Evolutionary conservation across 2,329 filamentous ascomycete species (phyloP).

Genomic region (Lachnellula cervina): DNA sequence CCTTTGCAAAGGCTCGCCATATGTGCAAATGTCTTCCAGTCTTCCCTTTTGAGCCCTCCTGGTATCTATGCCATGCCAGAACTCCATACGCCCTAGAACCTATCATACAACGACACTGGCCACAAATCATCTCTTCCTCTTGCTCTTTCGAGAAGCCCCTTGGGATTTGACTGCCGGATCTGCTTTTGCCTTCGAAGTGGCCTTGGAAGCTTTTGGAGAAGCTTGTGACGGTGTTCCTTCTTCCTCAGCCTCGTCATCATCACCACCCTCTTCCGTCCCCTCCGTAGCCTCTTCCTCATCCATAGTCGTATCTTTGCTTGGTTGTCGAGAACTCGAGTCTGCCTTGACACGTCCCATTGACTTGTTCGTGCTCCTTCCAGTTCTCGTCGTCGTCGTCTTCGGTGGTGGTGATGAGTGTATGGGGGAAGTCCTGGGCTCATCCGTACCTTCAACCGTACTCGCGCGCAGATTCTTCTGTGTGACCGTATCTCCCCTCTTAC

Average conservation of each 20-base stretch:
- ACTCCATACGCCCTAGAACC: slow-evolving; percentile 1
- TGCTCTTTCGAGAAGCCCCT: slow-evolving; percentile 25
- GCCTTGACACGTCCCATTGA: slow-evolving; percentile 39
- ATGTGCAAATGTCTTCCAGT: background rate
- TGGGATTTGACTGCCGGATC: slow-evolving; percentile 16
- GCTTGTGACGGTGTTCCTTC: slow-evolving; percentile 23
- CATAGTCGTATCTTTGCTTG: slow-evolving; percentile 31
- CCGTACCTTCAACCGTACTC: slow-evolving; percentile 50
- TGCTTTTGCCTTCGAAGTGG: slow-evolving; percentile 18
- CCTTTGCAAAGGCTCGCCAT: background rate
- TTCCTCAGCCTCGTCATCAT: slow-evolving; percentile 36
- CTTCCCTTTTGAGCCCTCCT: background rate
- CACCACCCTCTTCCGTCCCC: slow-evolving; percentile 30
- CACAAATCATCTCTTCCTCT: slow-evolving; percentile 22
- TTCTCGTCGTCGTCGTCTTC: slow-evolving; percentile 35
- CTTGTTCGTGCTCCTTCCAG: slow-evolving; percentile 34
- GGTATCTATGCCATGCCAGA: background rate
- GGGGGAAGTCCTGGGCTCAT: slow-evolving; percentile 40
- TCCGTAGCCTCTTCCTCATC: slow-evolving; percentile 33
- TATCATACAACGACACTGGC: background rate
- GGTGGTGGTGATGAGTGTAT: slow-evolving; percentile 36
- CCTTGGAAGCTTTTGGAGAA: slow-evolving; percentile 25
- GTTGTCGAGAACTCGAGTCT: slow-evolving; percentile 33
- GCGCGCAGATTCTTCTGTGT: slow-evolving; percentile 31
- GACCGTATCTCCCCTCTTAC: slow-evolving; percentile 33